These are phyloP conservation scores for Daldinia loculata DNA, from an alignment of 495 filamentous ascomycete genomes.

Conservation along the genomic window DNA sequence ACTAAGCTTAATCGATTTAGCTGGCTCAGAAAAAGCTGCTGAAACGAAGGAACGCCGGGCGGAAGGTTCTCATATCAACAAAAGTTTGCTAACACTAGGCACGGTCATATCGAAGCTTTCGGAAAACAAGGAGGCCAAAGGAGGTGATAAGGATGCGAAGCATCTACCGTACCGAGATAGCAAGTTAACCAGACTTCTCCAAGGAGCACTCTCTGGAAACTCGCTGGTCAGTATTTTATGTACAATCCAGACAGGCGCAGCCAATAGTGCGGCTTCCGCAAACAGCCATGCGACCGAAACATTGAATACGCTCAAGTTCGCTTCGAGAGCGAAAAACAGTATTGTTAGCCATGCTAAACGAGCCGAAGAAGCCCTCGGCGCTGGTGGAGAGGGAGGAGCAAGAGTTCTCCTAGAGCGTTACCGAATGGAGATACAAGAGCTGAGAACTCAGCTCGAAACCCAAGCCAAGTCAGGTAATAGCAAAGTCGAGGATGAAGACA, in stretches of 20 bases:
- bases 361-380: conserved; percentile 85
- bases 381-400: conserved; percentile 80
- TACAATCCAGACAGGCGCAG: conserved; percentile 83
- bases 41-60: conserved; percentile 93
- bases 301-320: conserved; percentile 95
- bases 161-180: conserved; percentile 97
- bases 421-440: conserved; percentile 88
- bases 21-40: conserved; percentile 93
- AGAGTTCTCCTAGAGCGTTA: conserved; percentile 92
- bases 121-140: conserved; percentile 78
- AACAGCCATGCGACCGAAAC: conserved; percentile 84
- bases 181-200: conserved; percentile 92
- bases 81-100: conserved; percentile 91
- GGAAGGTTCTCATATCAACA: conserved; percentile 98
- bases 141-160: conserved; percentile 79
- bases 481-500: conserved; percentile 73
- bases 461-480: conserved; percentile 69
- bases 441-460: conserved; percentile 81
- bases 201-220: conserved; percentile 91
- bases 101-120: conserved; percentile 90
- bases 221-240: conserved; percentile 97
- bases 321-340: conserved; percentile 94
- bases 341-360: conserved; percentile 97
- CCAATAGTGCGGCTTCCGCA: conserved; percentile 67
- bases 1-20: conserved; percentile 92